Conservation (phyloP, 768 basidiomycete species). For the Russula sp. region DNA sequence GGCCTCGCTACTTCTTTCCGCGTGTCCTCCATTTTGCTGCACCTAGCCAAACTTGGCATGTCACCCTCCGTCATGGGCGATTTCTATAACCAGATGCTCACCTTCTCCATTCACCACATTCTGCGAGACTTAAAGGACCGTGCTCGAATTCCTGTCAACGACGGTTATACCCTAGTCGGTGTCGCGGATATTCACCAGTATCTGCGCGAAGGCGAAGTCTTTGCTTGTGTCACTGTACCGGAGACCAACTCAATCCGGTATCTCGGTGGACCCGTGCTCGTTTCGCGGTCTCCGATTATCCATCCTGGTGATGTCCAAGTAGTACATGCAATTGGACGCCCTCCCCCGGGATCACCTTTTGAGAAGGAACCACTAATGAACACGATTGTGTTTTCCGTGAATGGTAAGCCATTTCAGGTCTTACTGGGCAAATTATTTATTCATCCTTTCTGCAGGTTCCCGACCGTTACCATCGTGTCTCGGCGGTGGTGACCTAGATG, state of each 20-base stretch:
- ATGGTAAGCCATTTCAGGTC: slow-evolving; percentile 33
- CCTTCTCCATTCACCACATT: slow-evolving; percentile 53
- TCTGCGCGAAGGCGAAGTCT: slow-evolving; percentile 50
- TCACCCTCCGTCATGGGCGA: slow-evolving; percentile 30
- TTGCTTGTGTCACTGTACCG: slow-evolving; percentile 45
- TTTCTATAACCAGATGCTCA: slow-evolving; percentile 48
- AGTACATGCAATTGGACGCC: slow-evolving; percentile 53
- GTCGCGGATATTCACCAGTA: slow-evolving; percentile 57
- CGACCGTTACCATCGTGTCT: slow-evolving; percentile 56
- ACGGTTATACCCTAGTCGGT: slow-evolving; percentile 61
- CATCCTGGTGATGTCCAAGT: slow-evolving; percentile 63
- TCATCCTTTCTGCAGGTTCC: slow-evolving; percentile 33
- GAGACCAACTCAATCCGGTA: slow-evolving; percentile 34
- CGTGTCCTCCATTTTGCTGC: slow-evolving; percentile 44
- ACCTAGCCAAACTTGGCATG: slow-evolving; percentile 43
- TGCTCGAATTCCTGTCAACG: slow-evolving; percentile 60
- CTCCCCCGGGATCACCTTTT: slow-evolving; percentile 47
- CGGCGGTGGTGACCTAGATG: slow-evolving; percentile 67
- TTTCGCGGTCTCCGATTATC: slow-evolving; percentile 60
- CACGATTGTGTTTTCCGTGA: slow-evolving; percentile 56
- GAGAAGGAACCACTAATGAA: slow-evolving; percentile 46
- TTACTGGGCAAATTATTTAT: not conserved
- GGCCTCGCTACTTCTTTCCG: slow-evolving; percentile 54
- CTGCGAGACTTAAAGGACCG: slow-evolving; percentile 55
- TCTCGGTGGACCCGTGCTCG: slow-evolving; percentile 46